Percentiles rank a stretch among this genome's conserved stretches.
Conservation (phyloP, 2,329 filamentous ascomycete genomes). For the Phaeophleospora eucalypticola region DNA sequence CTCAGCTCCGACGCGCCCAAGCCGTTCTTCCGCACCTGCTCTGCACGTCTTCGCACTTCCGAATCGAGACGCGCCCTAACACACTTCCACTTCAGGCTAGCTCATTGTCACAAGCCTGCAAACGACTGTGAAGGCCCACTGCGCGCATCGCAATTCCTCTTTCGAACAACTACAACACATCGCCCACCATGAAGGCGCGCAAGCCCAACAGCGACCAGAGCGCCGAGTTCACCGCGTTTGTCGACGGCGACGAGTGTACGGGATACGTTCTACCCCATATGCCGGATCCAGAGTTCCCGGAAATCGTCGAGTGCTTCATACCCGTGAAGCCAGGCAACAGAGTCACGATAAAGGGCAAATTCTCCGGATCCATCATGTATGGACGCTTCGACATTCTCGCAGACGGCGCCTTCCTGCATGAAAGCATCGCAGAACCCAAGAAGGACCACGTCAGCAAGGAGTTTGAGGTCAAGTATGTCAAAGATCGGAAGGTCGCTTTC, state of each 20-base stretch:
- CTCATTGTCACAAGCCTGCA: too few relatives aligned
- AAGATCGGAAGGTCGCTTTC: slow-evolving; percentile 16
- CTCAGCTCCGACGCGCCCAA: too few relatives aligned
- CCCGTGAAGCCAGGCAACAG: slow-evolving; percentile 31
- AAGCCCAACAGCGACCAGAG: slow-evolving; percentile 34
- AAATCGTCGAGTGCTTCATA: slow-evolving; percentile 33
- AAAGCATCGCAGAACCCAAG: slow-evolving; percentile 23
- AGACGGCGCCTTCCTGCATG: slow-evolving; percentile 35
- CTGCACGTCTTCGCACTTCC: too few relatives aligned
- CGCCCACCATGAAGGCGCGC: slow-evolving; percentile 34
- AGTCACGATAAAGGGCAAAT: slow-evolving; percentile 31
- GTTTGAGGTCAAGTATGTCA: slow-evolving; percentile 7
- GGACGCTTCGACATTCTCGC: slow-evolving; percentile 35
- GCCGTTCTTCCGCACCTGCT: too few relatives aligned
- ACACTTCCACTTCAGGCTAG: too few relatives aligned
- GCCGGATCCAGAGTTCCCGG: too few relatives aligned
- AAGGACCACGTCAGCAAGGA: slow-evolving; percentile 2
- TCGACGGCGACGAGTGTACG: slow-evolving; percentile 22
- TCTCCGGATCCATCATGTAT: slow-evolving; percentile 32
- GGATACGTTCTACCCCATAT: slow-evolving; percentile 37
- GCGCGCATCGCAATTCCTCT: too few relatives aligned
- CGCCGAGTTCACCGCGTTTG: slow-evolving; percentile 30
- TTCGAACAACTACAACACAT: too few relatives aligned
- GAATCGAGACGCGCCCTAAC: too few relatives aligned
- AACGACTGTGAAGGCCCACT: background rate